phyloP scores from a whole-genome alignment of 148 eudicot genomes.

The Rhododendron mucronatum region DNA sequence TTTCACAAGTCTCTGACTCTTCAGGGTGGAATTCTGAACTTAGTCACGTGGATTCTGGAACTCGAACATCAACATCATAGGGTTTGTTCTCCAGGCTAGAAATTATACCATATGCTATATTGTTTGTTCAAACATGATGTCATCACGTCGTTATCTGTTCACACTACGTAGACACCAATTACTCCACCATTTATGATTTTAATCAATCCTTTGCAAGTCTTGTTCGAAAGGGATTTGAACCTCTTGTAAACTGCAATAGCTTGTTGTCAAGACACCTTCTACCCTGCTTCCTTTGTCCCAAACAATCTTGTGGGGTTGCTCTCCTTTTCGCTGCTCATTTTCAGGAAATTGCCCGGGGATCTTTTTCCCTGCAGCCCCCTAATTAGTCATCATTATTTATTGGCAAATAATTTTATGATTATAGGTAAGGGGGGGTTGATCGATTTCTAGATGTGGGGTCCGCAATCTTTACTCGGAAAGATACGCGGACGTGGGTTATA shows the following conservation, averaged over 20 bases:
- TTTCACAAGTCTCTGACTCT: background rate
- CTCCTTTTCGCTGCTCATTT: background rate
- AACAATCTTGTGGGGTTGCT: background rate
- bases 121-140: background rate
- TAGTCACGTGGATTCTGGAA: background rate
- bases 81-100: background rate
- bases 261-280: background rate
- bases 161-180: background rate
- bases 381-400: background rate
- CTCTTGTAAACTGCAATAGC: background rate
- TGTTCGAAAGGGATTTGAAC: background rate
- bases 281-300: constrained; percentile 6
- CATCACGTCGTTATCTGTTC: background rate
- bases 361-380: background rate
- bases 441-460: background rate
- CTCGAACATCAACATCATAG: background rate
- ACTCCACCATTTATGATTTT: background rate
- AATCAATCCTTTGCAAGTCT: background rate
- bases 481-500: too few species aligned
- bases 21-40: background rate
- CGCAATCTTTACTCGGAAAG: background rate
- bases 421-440: background rate
- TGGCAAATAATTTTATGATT: background rate
- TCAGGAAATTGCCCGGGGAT: background rate
- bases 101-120: background rate